These are phyloP conservation scores for Penicillium goetzii DNA, from an alignment of 495 filamentous ascomycete genomes.

Conservation along the genomic window DNA sequence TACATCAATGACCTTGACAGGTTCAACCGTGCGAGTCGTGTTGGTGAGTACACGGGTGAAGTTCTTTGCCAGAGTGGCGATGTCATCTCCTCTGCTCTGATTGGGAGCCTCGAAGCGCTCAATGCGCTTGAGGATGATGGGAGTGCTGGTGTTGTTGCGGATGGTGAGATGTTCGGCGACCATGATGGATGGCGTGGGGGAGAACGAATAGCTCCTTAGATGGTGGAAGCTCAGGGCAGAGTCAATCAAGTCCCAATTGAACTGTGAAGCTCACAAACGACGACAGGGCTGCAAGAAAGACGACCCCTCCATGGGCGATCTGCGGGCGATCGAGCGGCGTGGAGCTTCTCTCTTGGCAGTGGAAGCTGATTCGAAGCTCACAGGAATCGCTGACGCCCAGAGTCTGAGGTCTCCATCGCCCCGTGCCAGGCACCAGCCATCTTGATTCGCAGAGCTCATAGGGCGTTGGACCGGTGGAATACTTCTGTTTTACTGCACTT, in stretches of 20 bases:
- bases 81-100: conserved; percentile 47
- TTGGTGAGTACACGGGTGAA: conserved; percentile 56
- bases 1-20: conserved; percentile 48
- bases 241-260: conserved; percentile 1
- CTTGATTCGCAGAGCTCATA: conserved; percentile 8
- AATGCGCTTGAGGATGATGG: conserved; percentile 71
- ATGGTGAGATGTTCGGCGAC: conserved; percentile 64
- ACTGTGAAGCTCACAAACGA: conserved; percentile 5
- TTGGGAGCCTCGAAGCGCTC: conserved; percentile 68
- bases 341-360: conserved; percentile 21
- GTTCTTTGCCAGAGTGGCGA: conserved; percentile 49
- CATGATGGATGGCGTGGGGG: conserved; percentile 32
- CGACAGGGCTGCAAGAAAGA: background rate
- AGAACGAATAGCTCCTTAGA: background rate
- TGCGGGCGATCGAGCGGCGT: conserved; percentile 22
- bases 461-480: background rate
- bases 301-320: conserved; percentile 29
- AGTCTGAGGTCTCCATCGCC: conserved; percentile 3
- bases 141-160: conserved; percentile 81
- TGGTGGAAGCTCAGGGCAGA: background rate
- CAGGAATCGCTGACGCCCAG: conserved; percentile 10
- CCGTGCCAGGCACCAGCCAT: conserved; percentile 9
- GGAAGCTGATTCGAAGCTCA: conserved; percentile 25
- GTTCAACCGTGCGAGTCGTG: conserved; percentile 42
- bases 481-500: background rate